These are phyloP conservation scores for Pseudogymnoascus sp. DNA, from an alignment of 2,329 filamentous ascomycete species.

Conservation along the genomic window DNA sequence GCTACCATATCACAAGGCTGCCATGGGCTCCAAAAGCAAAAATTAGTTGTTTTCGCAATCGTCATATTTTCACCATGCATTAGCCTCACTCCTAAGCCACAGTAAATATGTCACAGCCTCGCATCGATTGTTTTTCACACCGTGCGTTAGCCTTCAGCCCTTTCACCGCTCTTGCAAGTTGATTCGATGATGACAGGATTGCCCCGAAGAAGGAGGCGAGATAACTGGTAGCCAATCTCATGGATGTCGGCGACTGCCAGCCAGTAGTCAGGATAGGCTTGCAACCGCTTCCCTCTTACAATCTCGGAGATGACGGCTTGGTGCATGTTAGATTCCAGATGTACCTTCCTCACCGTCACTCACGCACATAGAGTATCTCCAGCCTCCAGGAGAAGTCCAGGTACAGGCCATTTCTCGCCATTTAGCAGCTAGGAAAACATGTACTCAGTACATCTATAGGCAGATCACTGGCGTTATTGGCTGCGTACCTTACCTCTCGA, in stretches of 20 bases:
- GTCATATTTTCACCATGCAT: constrained; percentile 4
- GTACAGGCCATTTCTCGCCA: neutral
- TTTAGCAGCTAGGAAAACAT: neutral
- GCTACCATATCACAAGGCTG: constrained; percentile 17
- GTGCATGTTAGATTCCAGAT: constrained; percentile 3
- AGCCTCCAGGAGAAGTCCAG: neutral
- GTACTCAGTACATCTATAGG: neutral
- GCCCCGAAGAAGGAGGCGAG: neutral
- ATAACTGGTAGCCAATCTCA: neutral
- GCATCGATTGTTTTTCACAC: constrained; percentile 7
- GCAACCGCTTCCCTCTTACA: neutral
- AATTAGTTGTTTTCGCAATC: neutral
- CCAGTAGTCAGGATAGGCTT: neutral
- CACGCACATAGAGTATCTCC: neutral
- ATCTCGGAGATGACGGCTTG: constrained; percentile 7
- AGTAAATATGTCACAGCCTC: constrained; percentile 10
- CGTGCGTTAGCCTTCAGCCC: constrained; percentile 1
- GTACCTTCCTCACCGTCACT: constrained; percentile 2
- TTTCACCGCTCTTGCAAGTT: constrained; percentile 2
- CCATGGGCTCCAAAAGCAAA: neutral
- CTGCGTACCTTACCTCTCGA: constrained; percentile 7
- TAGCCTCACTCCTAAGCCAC: constrained; percentile 9
- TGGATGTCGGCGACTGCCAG: neutral
- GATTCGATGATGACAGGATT: neutral
- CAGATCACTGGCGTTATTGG: neutral